These are phyloP conservation scores for Fusarium robinianum DNA, from an alignment of 2,329 filamentous ascomycete genomes.

Conservation along the genomic window DNA sequence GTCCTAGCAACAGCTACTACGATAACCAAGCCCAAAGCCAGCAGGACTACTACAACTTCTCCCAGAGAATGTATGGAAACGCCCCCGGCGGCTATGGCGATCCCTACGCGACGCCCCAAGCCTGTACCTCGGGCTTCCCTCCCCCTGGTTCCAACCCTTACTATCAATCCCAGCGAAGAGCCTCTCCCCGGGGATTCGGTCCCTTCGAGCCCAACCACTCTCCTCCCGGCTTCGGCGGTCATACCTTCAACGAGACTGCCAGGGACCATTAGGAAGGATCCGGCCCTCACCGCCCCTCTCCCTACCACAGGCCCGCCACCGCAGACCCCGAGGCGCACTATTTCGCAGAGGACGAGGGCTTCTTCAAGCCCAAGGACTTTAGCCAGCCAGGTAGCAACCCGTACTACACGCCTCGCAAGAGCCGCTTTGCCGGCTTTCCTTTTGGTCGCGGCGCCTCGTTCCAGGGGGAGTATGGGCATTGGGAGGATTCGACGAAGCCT, in stretches of 20 bases:
- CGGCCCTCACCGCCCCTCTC: constrained; percentile 25
- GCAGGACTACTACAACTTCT: constrained; percentile 4
- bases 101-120: constrained; percentile 10
- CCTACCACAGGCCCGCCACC: constrained; percentile 16
- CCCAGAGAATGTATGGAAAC: not conserved
- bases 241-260: constrained; percentile 27
- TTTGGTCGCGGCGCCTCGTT: constrained; percentile 12
- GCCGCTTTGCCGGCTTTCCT: constrained; percentile 15
- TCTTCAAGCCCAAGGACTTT: constrained; percentile 7
- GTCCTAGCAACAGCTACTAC: constrained; percentile 5
- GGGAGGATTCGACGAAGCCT: constrained; percentile 13
- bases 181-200: not conserved
- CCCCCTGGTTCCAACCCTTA: too few species aligned
- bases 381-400: constrained; percentile 38
- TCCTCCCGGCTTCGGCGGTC: too few species aligned
- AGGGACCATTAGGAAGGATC: constrained; percentile 36
- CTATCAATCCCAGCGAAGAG: constrained; percentile 12
- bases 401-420: constrained; percentile 40
- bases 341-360: constrained; percentile 14
- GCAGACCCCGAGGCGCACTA: constrained; percentile 17
- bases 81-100: not conserved
- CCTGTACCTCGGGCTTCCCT: too few species aligned
- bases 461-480: too few species aligned
- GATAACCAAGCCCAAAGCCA: not conserved
- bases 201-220: constrained; percentile 9